Evolutionary conservation across 352 stramenopile genomes (phyloP).

Genomic region (Phytopythium montanum): DNA sequence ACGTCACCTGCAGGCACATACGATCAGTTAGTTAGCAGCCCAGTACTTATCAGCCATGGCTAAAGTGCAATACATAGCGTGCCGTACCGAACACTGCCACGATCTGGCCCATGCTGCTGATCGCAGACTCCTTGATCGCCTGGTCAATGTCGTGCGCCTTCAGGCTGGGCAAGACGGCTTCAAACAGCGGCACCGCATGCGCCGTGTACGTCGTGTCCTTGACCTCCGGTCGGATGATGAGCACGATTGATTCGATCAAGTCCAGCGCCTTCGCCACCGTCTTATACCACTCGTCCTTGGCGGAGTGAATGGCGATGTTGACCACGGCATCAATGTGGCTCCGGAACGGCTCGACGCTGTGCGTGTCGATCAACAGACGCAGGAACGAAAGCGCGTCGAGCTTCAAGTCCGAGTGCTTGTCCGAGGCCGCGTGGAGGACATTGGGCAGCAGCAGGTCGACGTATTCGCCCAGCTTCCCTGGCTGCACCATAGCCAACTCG

Average conservation of each 20-base stretch:
- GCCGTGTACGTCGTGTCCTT: constrained; percentile 32
- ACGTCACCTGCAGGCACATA: constrained; percentile 48
- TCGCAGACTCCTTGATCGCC: constrained; percentile 98
- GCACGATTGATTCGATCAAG: constrained; percentile 90
- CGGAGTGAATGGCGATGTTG: constrained; percentile 82
- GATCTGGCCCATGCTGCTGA: constrained; percentile 89
- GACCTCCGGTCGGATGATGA: constrained; percentile 60
- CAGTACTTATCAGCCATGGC: not conserved
- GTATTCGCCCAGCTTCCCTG: constrained; percentile 68
- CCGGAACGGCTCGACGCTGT: constrained; percentile 78
- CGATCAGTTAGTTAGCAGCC: constrained; percentile 11
- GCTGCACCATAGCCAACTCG: constrained; percentile 76
- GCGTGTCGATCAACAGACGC: constrained; percentile 89
- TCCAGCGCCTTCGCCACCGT: constrained; percentile 94
- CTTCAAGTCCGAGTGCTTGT: constrained; percentile 94
- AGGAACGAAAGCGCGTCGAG: constrained; percentile 95
- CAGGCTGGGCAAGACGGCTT: constrained; percentile 93
- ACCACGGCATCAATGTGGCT: constrained; percentile 82
- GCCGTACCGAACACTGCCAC: constrained; percentile 69
- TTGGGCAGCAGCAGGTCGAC: constrained; percentile 77
- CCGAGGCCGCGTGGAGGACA: constrained; percentile 81
- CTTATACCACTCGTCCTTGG: constrained; percentile 98
- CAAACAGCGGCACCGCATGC: constrained; percentile 85
- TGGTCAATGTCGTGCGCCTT: constrained; percentile 97
- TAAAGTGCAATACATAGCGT: not conserved